These are phyloP conservation scores for Debaryomyces nepalensis DNA, from an alignment of 1,139 yeast genomes.

Conservation along the genomic window DNA sequence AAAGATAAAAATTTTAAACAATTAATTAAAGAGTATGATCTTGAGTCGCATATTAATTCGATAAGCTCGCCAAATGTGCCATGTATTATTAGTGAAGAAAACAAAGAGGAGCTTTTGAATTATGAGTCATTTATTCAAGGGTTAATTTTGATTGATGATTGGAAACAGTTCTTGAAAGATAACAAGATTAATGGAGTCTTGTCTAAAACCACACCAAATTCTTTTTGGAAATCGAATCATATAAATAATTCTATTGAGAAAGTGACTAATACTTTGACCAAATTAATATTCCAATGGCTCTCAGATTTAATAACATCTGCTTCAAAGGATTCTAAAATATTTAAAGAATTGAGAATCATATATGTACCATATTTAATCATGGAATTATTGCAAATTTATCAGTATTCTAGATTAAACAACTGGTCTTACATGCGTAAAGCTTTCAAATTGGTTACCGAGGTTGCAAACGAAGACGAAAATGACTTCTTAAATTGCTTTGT, in stretches of 20 bases:
- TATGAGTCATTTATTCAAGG: slow-evolving; percentile 53
- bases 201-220: slow-evolving; percentile 13
- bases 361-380: slow-evolving; percentile 78
- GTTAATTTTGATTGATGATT: slow-evolving; percentile 40
- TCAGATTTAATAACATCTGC: slow-evolving; percentile 23
- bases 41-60: slow-evolving; percentile 34
- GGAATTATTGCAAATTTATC: slow-evolving; percentile 61
- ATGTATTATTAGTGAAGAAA: slow-evolving; percentile 40
- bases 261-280: slow-evolving; percentile 32
- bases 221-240: slow-evolving; percentile 34
- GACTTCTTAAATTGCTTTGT: slow-evolving; percentile 57
- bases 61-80: slow-evolving; percentile 23
- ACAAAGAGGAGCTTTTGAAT: slow-evolving; percentile 56
- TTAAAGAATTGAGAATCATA: slow-evolving; percentile 56
- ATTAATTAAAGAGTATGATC: slow-evolving; percentile 60
- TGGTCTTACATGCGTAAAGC: slow-evolving; percentile 56
- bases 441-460: slow-evolving; percentile 56
- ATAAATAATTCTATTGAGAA: slow-evolving; percentile 46
- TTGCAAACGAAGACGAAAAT: slow-evolving; percentile 47
- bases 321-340: slow-evolving; percentile 50
- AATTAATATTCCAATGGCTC: slow-evolving; percentile 42
- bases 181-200: slow-evolving; percentile 23
- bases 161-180: slow-evolving; percentile 38
- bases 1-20: slow-evolving; percentile 53
- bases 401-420: slow-evolving; percentile 43